Conservation (phyloP, 2,329 filamentous ascomycete genomes). For the Phoma sp. region DNA sequence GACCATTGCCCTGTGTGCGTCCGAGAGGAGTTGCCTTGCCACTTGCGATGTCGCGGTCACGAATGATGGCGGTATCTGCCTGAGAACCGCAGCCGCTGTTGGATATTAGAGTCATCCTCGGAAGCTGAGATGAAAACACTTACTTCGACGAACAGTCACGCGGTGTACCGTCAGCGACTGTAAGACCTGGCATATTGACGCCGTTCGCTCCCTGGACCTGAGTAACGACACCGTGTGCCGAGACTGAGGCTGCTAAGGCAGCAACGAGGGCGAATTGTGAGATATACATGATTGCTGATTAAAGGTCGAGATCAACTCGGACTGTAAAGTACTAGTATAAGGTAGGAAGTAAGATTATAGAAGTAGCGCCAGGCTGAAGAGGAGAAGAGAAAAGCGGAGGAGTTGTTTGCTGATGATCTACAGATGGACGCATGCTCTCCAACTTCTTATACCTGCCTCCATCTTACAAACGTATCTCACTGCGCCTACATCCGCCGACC, state of each 20-base stretch:
- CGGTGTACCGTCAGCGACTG: constrained; percentile 69
- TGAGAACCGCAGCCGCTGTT: constrained; percentile 64
- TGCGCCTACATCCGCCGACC: background rate
- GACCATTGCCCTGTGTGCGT: constrained; percentile 67
- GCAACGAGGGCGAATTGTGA: constrained; percentile 34
- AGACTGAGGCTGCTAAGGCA: constrained; percentile 51
- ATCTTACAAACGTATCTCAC: background rate
- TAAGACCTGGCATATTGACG: constrained; percentile 67
- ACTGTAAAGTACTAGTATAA: background rate
- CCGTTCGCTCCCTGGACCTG: constrained; percentile 65
- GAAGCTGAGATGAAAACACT: background rate
- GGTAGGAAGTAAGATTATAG: constrained; percentile 6
- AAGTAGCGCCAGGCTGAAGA: constrained; percentile 31
- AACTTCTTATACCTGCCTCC: constrained; percentile 28
- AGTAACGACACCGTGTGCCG: constrained; percentile 65
- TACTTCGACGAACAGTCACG: constrained; percentile 66
- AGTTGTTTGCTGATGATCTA: constrained; percentile 28
- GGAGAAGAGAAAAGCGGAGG: constrained; percentile 17
- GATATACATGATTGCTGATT: constrained; percentile 36
- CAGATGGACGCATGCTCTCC: constrained; percentile 2
- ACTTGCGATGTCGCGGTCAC: constrained; percentile 63
- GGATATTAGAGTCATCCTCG: constrained; percentile 18
- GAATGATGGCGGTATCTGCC: constrained; percentile 72
- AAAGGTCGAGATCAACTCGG: constrained; percentile 27
- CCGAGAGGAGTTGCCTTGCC: constrained; percentile 65